Evolutionary conservation across 331 rosid genomes (phyloP).

Genomic region (Rhamnella rubrinervis): DNA sequence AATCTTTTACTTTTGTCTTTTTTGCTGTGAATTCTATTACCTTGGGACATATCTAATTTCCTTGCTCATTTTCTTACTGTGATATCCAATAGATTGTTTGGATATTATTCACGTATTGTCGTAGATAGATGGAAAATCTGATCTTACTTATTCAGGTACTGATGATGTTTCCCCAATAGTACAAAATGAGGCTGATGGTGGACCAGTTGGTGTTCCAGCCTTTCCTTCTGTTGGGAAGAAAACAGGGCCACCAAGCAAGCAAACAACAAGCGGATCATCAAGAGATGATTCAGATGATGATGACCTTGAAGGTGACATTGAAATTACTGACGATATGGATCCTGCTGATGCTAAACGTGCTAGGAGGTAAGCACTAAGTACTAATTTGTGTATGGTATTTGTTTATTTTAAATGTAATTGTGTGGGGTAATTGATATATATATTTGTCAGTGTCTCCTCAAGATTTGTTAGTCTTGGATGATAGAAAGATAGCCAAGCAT

Average conservation of each 20-base stretch:
- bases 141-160: slow-evolving; percentile 24
- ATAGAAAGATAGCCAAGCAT: background rate
- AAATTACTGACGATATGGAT: slow-evolving; percentile 45
- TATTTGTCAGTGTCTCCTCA: background rate
- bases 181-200: slow-evolving; percentile 37
- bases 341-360: slow-evolving; percentile 57
- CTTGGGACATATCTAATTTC: too few relatives aligned
- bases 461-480: background rate
- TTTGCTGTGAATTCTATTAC: too few relatives aligned
- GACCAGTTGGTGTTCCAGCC: slow-evolving; percentile 33
- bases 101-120: background rate
- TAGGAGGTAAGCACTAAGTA: slow-evolving; percentile 38
- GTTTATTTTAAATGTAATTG: background rate
- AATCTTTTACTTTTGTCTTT: too few relatives aligned
- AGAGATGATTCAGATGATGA: slow-evolving; percentile 60
- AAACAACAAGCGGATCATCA: slow-evolving; percentile 58
- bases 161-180: slow-evolving; percentile 21
- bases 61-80: background rate
- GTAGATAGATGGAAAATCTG: background rate
- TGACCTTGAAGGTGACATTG: slow-evolving; percentile 56
- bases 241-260: slow-evolving; percentile 29
- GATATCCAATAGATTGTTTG: background rate
- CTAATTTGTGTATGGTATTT: background rate
- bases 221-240: slow-evolving; percentile 41
- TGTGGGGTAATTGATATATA: too few relatives aligned